Base-by-base conservation (phyloP, 768 basidiomycete species). In the Russula dissimulans region DNA sequence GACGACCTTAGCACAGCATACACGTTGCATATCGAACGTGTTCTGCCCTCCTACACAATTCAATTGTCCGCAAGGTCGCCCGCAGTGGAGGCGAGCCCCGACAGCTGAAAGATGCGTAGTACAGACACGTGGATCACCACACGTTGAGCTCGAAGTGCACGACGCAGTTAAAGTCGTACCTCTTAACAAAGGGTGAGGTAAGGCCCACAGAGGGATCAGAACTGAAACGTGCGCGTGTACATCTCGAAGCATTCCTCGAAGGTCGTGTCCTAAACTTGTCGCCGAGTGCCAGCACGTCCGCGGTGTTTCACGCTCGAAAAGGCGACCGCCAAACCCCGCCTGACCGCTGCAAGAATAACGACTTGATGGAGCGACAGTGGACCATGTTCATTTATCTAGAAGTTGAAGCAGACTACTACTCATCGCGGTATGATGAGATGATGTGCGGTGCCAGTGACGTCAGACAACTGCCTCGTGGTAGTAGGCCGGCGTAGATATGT, bases 61-160 rank as follows among this genome's bases (percentile, higher is more conserved):
- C 78, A 52, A 58, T 81, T 78, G 57, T 81, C 79, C 4, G 70
- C 65, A 51, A 78, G 56, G 51, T 79, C 67, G 56, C 78, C 76
- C 0, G 68, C 74, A 3, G 69, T 63, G 67, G 34, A 5, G 10
- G 7, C 34, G 34, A 10, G 10, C 34, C 76, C 77, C 79, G 59
- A 14, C 6, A 26, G 18, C 49, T 26, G 34, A 31, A 80, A 76
- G 48, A 81, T 60, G 46, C 71, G 77, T 72, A 26, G 77, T 72
- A 26, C 1, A 15, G 43, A 15, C 57, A 59, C 50, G 57, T 52
- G 57, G 39, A 59, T 59, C 57, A 59, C 8, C 42, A 6, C 50
- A 53, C 34, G 50, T 51, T 44, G 12, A 38, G 15, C 34, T 52
- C 17, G 50, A 57, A 59, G 43, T 51, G 52, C 57, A 59, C 8